These are phyloP conservation scores for Naegleria gruberi DNA, from an alignment of 208 protist genomes.

Conservation along the genomic window DNA sequence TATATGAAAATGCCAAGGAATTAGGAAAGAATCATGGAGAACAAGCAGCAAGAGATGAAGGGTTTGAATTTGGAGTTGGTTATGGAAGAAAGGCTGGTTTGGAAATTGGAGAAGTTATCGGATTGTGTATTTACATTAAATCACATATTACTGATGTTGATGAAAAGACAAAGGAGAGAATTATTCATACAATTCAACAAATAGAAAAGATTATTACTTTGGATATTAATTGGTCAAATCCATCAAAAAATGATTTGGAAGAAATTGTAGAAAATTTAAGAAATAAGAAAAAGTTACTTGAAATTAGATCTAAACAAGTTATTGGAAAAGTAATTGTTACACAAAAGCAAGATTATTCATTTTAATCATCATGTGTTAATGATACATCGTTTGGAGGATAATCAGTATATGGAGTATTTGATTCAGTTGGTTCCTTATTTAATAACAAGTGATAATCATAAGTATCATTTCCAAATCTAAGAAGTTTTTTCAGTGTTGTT, in stretches of 20 bases:
- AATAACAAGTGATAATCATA: neutral
- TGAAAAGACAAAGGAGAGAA: neutral
- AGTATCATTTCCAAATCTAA: neutral
- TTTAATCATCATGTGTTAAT: neutral
- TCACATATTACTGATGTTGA: neutral
- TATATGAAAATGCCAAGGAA: neutral
- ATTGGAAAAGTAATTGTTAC: neutral
- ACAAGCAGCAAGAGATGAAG: neutral
- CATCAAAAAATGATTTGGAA: neutral
- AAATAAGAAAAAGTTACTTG: neutral
- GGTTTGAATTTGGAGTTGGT: neutral
- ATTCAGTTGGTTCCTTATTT: neutral
- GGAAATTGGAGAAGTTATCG: neutral
- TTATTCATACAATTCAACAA: neutral
- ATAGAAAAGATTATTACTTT: neutral
- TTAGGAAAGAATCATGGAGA: neutral
- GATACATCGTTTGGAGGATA: neutral
- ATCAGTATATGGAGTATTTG: neutral
- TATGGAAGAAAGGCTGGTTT: neutral
- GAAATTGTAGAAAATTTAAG: neutral
- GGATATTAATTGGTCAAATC: neutral
- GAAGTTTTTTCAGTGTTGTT: neutral
- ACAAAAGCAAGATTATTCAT: neutral
- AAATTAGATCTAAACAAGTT: neutral
- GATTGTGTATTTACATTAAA: neutral